phyloP scores from a whole-genome alignment of 192 early-diverging fungal species.

The Mortierella antarctica region DNA sequence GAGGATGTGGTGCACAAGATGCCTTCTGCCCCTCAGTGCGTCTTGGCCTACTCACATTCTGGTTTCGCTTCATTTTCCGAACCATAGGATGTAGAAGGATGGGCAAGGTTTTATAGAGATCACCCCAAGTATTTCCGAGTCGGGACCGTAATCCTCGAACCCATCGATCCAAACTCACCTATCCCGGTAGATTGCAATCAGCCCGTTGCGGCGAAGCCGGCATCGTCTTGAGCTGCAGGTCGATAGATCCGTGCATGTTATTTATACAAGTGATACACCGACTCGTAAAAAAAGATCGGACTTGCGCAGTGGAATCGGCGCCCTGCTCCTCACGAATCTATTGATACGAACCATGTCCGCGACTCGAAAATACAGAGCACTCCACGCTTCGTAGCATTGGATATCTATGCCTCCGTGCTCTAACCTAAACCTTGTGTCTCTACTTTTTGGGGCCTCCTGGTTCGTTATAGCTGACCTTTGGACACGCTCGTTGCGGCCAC shows the following conservation, averaged over 20 bases:
- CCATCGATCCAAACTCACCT: constrained; percentile 85
- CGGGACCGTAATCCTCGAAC: constrained; percentile 82
- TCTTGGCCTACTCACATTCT: not conserved
- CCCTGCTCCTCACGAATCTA: no score
- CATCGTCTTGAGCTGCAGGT: constrained; percentile 1
- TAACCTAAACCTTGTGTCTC: no score
- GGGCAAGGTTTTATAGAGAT: constrained; percentile 91
- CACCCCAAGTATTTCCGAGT: constrained; percentile 89
- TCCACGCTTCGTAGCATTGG: no score
- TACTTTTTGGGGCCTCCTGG: no score
- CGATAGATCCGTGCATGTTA: not conserved
- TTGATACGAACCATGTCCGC: not conserved
- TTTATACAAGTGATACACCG: not conserved
- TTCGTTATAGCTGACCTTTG: no score
- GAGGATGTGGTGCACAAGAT: no score
- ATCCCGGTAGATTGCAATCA: constrained; percentile 83
- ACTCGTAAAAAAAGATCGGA: no score
- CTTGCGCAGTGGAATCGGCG: no score
- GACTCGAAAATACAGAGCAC: no score
- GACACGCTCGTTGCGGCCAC: no score
- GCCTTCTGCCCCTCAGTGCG: not conserved
- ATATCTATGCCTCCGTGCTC: not conserved
- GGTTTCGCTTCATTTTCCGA: not conserved
- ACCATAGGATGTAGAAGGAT: constrained; percentile 72
- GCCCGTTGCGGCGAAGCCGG: constrained; percentile 60